A percentile compares a stretch with the other conserved stretches of the same genome.
phyloP scores from a whole-genome alignment of 352 stramenopile species.

The Blastocystis sp. region DNA sequence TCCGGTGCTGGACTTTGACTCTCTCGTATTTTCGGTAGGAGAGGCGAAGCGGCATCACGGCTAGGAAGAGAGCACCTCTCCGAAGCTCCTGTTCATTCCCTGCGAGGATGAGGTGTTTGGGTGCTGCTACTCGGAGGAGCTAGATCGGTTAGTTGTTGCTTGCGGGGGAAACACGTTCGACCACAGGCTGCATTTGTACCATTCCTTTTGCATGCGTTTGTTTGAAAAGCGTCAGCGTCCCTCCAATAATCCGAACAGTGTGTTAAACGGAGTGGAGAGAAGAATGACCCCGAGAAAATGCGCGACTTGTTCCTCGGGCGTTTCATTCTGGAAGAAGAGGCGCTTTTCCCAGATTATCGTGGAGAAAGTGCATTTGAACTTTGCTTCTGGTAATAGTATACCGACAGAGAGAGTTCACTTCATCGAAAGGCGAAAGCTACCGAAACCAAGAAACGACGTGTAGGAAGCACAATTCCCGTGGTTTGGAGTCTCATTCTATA shows the following conservation, averaged over 20 bases:
- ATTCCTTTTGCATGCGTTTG: not conserved
- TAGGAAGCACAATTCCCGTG: not conserved
- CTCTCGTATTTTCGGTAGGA: not conserved
- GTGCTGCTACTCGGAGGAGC: not conserved
- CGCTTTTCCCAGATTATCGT: not conserved
- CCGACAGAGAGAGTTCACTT: not conserved
- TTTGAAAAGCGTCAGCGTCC: not conserved
- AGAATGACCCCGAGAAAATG: not conserved
- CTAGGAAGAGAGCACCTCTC: not conserved
- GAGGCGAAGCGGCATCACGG: not conserved
- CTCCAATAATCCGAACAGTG: no score
- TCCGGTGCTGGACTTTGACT: constrained; percentile 41
- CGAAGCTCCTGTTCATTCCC: not conserved
- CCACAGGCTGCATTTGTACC: not conserved
- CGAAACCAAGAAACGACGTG: not conserved
- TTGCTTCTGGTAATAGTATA: not conserved
- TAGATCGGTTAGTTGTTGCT: constrained; percentile 34
- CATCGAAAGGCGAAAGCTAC: not conserved
- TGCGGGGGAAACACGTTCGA: constrained; percentile 50
- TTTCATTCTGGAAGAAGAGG: not conserved
- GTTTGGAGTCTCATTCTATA: not conserved
- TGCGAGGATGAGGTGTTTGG: constrained; percentile 52
- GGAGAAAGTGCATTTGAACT: not conserved
- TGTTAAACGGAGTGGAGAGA: not conserved
- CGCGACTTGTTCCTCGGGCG: not conserved